phyloP scores from a whole-genome alignment of 306 rosid species.

The Gastrolobium villosum region DNA sequence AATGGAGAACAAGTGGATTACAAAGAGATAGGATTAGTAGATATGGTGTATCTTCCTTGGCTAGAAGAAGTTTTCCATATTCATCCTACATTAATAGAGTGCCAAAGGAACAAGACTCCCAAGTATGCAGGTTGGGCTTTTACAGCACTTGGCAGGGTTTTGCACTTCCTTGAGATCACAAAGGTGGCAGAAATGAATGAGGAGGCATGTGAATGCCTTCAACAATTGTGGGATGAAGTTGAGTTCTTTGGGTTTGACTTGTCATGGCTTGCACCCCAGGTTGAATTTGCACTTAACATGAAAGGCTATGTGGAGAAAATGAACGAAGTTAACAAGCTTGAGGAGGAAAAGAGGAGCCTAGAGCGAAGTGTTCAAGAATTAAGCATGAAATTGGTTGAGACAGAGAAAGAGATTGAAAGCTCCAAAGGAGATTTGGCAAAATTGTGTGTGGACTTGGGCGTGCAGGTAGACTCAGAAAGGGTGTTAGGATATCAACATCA shows the following conservation, averaged over 20 bases:
- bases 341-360: conserved; percentile 17
- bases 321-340: conserved; percentile 17
- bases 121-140: conserved; percentile 42
- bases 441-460: neutral
- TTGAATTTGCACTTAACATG: conserved; percentile 41
- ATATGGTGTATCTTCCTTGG: conserved; percentile 4
- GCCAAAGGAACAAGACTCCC: conserved; percentile 29
- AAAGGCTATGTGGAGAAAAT: conserved; percentile 32
- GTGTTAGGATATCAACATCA: neutral
- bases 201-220: conserved; percentile 40
- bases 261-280: conserved; percentile 50
- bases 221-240: conserved; percentile 46
- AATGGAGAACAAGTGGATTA: conserved; percentile 27
- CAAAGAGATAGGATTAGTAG: neutral
- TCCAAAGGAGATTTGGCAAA: conserved; percentile 28
- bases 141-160: conserved; percentile 42
- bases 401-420: conserved; percentile 16
- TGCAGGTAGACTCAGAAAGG: neutral
- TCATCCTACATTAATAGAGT: conserved; percentile 37
- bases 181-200: conserved; percentile 33
- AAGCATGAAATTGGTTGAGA: conserved; percentile 19
- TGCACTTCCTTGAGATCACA: conserved; percentile 36
- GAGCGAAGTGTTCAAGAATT: conserved; percentile 20
- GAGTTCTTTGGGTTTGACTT: conserved; percentile 45
- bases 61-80: conserved; percentile 14